Base-by-base conservation (phyloP, 108 stramenopile genomes). In the Asterionellopsis glacialis region DNA sequence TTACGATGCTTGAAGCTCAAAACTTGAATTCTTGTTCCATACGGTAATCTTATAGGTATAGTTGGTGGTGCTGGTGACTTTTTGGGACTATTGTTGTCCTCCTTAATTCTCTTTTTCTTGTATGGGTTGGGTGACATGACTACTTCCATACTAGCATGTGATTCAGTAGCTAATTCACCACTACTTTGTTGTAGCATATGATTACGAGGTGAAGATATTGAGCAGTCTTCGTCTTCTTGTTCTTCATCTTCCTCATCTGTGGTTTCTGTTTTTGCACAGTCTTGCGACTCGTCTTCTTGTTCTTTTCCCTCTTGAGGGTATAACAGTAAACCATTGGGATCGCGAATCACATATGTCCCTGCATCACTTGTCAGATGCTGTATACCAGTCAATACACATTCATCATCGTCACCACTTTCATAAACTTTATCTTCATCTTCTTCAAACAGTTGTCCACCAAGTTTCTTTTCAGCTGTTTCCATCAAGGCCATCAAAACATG, bases 341-440 rank as follows among this genome's bases (percentile, higher is more conserved):
- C 47, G 5, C 21, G 16, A 48, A 48, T 21, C 4, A 48, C 47
- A 48, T 48, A 48, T 5, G 47, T 48, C 2, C 47, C 47, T 7
- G 16, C 16, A 21, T 48, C 47, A 9, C 47, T 48, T 48, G 47
- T 21, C 16, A 48, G 5, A 21, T 19, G 47, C 9, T 21, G 16
- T 21, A 48, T 48, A 16, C 47, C 47, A 7, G 16, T 21, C 47
- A 48, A 21, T 21, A 48, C 47, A 5, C 21, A 21, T 9, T 48
- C 47, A 21, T 48, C 47, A 21, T 48, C 47, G 9, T 48, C 47
- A 16, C 47, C 47, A 48, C 47, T 48, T 21, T 48, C 47, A 21
- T 48, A 48, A 4, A 5, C 47, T 21, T 48, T 48, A 2, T 48
- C 47, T 7, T 16, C 16, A 48, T 16, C 47, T 2, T 48, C 47